Conservation (phyloP, 345 rosid genomes). For the Sonneratia alba region DNA sequence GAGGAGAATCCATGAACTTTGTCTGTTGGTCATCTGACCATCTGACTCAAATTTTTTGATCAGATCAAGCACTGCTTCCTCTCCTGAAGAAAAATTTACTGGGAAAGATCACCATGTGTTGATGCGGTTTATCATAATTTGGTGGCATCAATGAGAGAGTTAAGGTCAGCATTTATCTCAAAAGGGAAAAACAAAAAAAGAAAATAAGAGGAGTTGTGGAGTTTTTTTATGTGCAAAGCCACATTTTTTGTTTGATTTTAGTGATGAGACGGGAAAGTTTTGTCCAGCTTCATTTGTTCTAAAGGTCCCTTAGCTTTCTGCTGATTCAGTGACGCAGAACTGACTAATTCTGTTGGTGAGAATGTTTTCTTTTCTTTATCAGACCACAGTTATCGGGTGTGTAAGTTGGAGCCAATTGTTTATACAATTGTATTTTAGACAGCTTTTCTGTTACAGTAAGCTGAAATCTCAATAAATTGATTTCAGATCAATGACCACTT, state of each 20-base stretch:
- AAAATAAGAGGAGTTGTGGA: neutral
- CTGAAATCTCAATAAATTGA: neutral
- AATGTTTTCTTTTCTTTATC: too few relatives aligned
- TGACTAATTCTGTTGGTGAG: neutral
- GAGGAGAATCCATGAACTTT: neutral
- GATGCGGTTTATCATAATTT: neutral
- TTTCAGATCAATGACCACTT: neutral
- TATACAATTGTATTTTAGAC: neutral
- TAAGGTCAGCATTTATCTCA: neutral
- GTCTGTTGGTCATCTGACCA: neutral
- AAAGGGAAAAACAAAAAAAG: too few relatives aligned
- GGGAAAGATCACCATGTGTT: neutral
- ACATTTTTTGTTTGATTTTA: neutral
- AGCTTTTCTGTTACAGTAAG: neutral
- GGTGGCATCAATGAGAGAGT: neutral
- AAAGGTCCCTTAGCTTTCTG: neutral
- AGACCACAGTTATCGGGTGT: too few relatives aligned
- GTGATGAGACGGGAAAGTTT: neutral
- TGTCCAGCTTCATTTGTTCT: neutral
- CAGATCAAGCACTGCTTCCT: neutral
- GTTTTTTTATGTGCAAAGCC: neutral
- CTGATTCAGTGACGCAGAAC: neutral
- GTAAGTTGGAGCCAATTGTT: neutral
- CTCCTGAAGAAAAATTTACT: neutral
- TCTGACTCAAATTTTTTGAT: neutral